These are phyloP conservation scores for Oryza glaberrima DNA, from an alignment of 176 grass and related monocot genomes.

Conservation along the genomic window DNA sequence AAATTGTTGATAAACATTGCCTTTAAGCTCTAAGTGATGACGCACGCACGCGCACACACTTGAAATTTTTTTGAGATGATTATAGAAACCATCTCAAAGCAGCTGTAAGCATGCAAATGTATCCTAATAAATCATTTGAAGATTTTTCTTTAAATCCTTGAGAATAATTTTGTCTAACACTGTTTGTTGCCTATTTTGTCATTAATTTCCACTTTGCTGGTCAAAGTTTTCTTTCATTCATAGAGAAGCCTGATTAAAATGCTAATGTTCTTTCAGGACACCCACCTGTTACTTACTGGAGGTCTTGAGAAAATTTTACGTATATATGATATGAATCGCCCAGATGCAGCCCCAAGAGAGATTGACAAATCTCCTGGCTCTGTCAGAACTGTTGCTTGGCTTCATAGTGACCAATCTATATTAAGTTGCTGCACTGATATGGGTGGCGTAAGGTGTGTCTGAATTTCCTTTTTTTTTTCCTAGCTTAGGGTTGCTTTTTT, in stretches of 20 bases:
- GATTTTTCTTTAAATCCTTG: not conserved
- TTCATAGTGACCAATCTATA: constrained; percentile 89
- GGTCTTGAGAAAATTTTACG: constrained; percentile 80
- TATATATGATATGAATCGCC: constrained; percentile 84
- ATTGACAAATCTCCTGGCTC: constrained; percentile 82
- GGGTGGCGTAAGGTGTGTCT: constrained; percentile 67
- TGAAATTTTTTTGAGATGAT: not conserved
- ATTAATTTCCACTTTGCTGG: too few species aligned
- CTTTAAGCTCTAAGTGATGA: not conserved
- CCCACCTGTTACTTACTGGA: constrained; percentile 73
- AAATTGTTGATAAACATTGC: not conserved
- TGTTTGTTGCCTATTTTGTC: too few species aligned
- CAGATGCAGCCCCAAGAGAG: constrained; percentile 76
- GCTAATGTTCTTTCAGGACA: constrained; percentile 57
- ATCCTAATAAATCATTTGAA: not conserved
- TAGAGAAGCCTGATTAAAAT: not conserved
- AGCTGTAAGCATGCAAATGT: not conserved
- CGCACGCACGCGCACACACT: too few species aligned
- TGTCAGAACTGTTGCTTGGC: constrained; percentile 79
- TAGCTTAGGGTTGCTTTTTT: not conserved
- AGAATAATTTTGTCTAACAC: not conserved
- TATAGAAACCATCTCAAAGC: not conserved
- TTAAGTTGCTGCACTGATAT: constrained; percentile 80
- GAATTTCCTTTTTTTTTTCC: not conserved
- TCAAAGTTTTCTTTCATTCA: too few species aligned